These are phyloP conservation scores for Cladorrhinum sp. DNA, from an alignment of 2,329 filamentous ascomycete species.

Conservation along the genomic window DNA sequence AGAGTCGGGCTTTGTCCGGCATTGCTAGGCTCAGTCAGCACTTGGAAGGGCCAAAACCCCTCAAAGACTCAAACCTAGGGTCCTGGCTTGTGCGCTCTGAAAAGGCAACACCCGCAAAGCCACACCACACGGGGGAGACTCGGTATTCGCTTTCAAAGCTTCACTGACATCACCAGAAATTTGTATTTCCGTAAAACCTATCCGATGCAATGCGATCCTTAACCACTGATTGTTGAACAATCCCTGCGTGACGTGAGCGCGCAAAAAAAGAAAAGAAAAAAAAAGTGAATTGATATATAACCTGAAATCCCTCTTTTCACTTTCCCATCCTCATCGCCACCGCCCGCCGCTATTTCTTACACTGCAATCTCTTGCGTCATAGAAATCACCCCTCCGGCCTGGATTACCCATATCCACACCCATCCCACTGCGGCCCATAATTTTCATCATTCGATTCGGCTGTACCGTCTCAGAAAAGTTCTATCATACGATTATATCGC, in stretches of 20 bases:
- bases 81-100: slow-evolving; percentile 3
- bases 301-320: neutral
- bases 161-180: slow-evolving; percentile 19
- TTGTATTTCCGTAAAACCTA: neutral
- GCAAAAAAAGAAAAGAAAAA: too few relatives aligned
- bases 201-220: neutral
- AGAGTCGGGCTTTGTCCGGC: slow-evolving; percentile 17
- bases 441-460: neutral
- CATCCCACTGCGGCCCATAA: neutral
- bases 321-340: neutral
- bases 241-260: slow-evolving; percentile 2
- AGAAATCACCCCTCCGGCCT: neutral
- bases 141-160: slow-evolving; percentile 11
- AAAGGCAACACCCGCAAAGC: neutral
- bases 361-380: neutral
- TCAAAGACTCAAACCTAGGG: slow-evolving; percentile 1
- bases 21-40: neutral
- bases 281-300: neutral
- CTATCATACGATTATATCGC: neutral
- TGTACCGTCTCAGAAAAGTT: neutral
- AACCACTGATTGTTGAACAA: neutral
- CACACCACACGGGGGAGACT: slow-evolving; percentile 18
- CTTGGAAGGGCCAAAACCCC: neutral
- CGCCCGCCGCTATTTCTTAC: neutral
- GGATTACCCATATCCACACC: neutral